Base-by-base conservation (phyloP, 208 protist species). In the Acanthamoeba polyphaga region DNA sequence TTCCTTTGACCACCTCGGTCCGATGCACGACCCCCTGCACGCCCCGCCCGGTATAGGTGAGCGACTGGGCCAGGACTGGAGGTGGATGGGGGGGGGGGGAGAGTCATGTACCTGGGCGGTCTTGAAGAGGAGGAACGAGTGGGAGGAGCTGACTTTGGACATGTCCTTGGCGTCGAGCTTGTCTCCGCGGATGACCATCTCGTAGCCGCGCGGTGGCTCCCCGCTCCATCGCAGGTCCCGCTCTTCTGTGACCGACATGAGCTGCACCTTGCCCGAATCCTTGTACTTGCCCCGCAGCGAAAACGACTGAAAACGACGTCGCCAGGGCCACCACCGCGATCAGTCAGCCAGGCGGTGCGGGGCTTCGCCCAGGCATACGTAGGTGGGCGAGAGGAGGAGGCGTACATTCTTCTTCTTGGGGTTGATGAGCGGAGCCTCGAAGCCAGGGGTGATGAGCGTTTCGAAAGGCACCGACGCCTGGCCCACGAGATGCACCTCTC, bases 91-190 rank as follows among this genome's bases (percentile, higher is more conserved):
- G 24, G 62, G 2, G 38, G 38, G 38, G 38, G 38, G 38, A 3
- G 38, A 3, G 38, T 3, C 27, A 0, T 7, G 10, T 22, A 80
- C 72, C 72, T 80, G 72, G 32, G 72, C 72, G 1, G 72, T 80
- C 32, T 80, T 80, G 12, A 80, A 80, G 38, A 80, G 72, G 34
- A 80, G 72, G 72, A 80, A 80, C 2, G 72, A 80, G 72, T 80
- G 72, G 9, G 72, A 80, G 15, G 72, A 80, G 38, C 72, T 80
- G 72, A 80, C 72, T 80, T 80, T 80, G 17, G 72, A 80, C 0
- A 80, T 80, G 72, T 80, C 72, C 72, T 80, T 80, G 29, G 72
- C 72, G 38, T 80, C 72, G 38, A 80, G 72, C 32, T 49, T 80
- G 22, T 80, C 72, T 13, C 72, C 72, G 17, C 72, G 29, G 38